Evolutionary conservation across 164 flowering plant species (phyloP), one percentile per base, ranked within the genome.

Genomic region (Stephania cephalantha): DNA sequence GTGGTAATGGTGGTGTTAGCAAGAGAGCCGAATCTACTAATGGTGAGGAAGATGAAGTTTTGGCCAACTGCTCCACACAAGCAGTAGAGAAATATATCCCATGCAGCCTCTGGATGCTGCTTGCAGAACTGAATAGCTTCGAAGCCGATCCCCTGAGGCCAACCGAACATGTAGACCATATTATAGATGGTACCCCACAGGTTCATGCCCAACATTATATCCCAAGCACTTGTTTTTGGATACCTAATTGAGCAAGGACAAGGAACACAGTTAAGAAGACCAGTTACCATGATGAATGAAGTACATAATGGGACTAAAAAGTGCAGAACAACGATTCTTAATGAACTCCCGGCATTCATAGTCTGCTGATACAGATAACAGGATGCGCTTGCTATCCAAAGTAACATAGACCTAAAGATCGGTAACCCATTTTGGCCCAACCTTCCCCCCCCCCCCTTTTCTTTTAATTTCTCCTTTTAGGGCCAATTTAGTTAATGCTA

Each of bases 1-100:
- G 99, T 96, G 78, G 99, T 96, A 74, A 96, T 96, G 71, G 99
- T 96, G 66, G 98, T 94, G 88, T 94, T 94, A 46, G 97, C 89
- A 13, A 96, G 87, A 30, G 99, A 96, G 64, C 99, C 98, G 66
- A 96, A 96, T 67, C 91, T 87, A 77, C 95, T 92, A 29, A 96
- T 96, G 70, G 99, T 94, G 55, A 96, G 74, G 79, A 96, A 96
- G 79, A 96, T 96, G 88, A 96, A 96, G 78, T 96, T 96, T 81
- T 96, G 99, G 52, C 99, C 99, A 9, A 96, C 93, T 15, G 98
- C 97, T 7, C 99, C 99, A 79, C 99, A 94, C 2, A 94, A 85
- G 75, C 99, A 96, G 79, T 81, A 96, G 77, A 91, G 80, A 45
- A 96, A 77, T 77, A 96, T 94, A 84, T 96, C 99, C 98, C 97